Evolutionary conservation across 2,329 filamentous ascomycete genomes (phyloP).

Genomic region (Fusarium nurragi): DNA sequence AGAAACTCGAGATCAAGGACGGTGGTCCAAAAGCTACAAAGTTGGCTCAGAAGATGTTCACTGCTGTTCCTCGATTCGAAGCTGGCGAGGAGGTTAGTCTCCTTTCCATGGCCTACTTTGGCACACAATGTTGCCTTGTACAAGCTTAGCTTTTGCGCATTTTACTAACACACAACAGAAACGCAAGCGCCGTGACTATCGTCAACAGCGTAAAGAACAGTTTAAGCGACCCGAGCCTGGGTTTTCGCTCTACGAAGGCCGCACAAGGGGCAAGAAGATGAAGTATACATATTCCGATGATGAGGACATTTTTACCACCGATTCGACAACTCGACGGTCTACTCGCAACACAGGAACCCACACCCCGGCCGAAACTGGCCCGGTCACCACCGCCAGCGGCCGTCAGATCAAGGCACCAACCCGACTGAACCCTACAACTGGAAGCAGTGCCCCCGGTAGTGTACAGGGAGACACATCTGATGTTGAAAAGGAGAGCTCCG

Average conservation of each 20-base stretch:
- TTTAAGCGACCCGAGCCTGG: slow-evolving; percentile 89
- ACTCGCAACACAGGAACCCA: slow-evolving; percentile 77
- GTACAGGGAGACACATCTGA: slow-evolving; percentile 57
- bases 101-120: not conserved
- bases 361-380: slow-evolving; percentile 74
- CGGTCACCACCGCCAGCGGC: slow-evolving; percentile 82
- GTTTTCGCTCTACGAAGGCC: slow-evolving; percentile 94
- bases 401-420: slow-evolving; percentile 79
- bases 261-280: slow-evolving; percentile 93
- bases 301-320: slow-evolving; percentile 76
- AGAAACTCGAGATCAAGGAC: slow-evolving; percentile 80
- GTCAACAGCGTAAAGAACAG: slow-evolving; percentile 82
- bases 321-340: slow-evolving; percentile 73
- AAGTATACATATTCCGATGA: slow-evolving; percentile 97
- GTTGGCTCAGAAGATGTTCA: slow-evolving; percentile 78
- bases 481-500: slow-evolving; percentile 51
- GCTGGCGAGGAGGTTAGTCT: slow-evolving; percentile 83
- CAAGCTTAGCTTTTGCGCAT: not conserved
- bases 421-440: slow-evolving; percentile 70
- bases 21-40: slow-evolving; percentile 82
- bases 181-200: slow-evolving; percentile 91
- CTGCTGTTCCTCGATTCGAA: slow-evolving; percentile 89
- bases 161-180: slow-evolving; percentile 65
- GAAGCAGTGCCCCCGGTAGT: slow-evolving; percentile 58
- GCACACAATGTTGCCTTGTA: not conserved